phyloP scores from a whole-genome alignment of 352 stramenopile genomes.

The Phytophthora citricola region DNA sequence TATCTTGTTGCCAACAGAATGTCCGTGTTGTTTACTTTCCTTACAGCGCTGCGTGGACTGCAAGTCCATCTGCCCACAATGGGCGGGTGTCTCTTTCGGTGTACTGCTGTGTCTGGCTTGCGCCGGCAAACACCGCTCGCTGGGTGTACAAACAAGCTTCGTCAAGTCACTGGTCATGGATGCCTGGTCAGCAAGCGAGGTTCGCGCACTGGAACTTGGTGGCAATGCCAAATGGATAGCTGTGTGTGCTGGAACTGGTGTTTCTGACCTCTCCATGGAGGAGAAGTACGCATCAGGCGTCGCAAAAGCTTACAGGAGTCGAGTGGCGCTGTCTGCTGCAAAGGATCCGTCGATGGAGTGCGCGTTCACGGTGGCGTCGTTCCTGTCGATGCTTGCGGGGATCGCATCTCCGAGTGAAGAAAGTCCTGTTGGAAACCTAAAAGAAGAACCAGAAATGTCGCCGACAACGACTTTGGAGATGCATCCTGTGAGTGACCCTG shows the following conservation, averaged over 20 bases:
- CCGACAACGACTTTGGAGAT: constrained; percentile 13
- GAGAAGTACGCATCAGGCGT: constrained; percentile 76
- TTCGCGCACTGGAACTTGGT: constrained; percentile 64
- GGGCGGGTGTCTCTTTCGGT: constrained; percentile 86
- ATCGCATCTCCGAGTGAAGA: constrained; percentile 24
- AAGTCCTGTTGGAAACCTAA: not conserved
- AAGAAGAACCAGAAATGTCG: constrained; percentile 15
- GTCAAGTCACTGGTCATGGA: constrained; percentile 89
- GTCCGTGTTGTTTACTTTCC: not conserved
- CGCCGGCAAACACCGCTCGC: constrained; percentile 76
- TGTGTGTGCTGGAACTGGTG: constrained; percentile 62
- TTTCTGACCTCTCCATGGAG: constrained; percentile 48
- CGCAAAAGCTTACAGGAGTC: constrained; percentile 67
- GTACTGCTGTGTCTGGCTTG: constrained; percentile 81
- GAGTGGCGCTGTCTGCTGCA: constrained; percentile 35
- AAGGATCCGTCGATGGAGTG: constrained; percentile 28
- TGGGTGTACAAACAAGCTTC: constrained; percentile 85
- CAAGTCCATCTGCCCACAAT: constrained; percentile 82
- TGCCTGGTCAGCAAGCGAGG: constrained; percentile 62
- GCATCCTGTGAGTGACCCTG: constrained; percentile 7
- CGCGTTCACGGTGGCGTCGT: constrained; percentile 59
- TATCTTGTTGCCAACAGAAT: constrained; percentile 3
- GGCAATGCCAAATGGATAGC: constrained; percentile 86
- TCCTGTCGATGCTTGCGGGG: constrained; percentile 48
- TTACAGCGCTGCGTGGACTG: constrained; percentile 83